Conservation (phyloP, 2,329 filamentous ascomycete species). For the Epicoccum nigrum region DNA sequence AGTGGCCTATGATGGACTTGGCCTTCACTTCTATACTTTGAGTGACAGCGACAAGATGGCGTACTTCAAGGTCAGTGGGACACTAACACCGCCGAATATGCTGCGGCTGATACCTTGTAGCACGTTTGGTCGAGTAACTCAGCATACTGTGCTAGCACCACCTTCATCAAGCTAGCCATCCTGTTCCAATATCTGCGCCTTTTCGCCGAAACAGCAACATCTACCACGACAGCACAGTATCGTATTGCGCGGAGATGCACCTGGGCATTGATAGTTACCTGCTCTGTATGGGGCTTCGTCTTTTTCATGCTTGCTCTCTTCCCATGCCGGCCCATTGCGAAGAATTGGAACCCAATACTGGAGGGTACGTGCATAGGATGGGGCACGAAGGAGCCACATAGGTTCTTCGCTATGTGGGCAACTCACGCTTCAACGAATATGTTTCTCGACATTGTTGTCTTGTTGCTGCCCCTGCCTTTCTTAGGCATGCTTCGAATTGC, state of each 20-base stretch:
- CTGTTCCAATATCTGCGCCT: constrained; percentile 47
- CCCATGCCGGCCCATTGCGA: constrained; percentile 35
- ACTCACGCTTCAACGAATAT: constrained; percentile 42
- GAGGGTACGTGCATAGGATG: constrained; percentile 42
- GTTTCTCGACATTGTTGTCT: constrained; percentile 40
- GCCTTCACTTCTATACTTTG: constrained; percentile 41
- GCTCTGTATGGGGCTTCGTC: constrained; percentile 37
- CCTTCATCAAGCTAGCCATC: constrained; percentile 47
- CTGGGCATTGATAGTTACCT: constrained; percentile 29
- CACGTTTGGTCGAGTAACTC: constrained; percentile 41
- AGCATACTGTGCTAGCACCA: constrained; percentile 38
- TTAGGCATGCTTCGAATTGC: constrained; percentile 37
- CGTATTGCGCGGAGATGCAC: constrained; percentile 26
- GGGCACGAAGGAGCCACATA: constrained; percentile 39
- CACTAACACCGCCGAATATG: neutral
- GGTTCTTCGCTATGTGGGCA: constrained; percentile 38
- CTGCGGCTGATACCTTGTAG: constrained; percentile 19
- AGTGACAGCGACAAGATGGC: constrained; percentile 12
- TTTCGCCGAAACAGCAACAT: constrained; percentile 32
- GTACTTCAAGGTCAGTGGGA: constrained; percentile 39
- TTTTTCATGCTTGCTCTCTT: constrained; percentile 43
- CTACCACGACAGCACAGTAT: constrained; percentile 14
- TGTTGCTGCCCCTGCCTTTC: constrained; percentile 41
- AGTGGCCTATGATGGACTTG: constrained; percentile 45
- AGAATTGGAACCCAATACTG: constrained; percentile 36